Evolutionary conservation across 768 basidiomycete species (phyloP).

Genomic region (Gloeophyllum trabeum): DNA sequence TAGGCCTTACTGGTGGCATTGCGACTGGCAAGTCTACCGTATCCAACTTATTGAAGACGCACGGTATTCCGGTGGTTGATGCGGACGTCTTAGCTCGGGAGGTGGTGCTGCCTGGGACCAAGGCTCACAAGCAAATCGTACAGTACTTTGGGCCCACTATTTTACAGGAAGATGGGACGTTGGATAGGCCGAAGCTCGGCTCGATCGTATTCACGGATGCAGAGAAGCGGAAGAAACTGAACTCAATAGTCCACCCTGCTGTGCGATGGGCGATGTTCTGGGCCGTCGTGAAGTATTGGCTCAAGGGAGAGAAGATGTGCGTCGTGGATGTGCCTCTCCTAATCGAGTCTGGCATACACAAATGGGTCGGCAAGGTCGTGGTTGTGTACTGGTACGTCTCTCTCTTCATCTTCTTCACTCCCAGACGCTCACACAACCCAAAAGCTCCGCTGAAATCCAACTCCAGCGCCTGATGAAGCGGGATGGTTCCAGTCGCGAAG

Average conservation of each 20-base stretch:
- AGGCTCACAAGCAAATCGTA: slow-evolving; percentile 56
- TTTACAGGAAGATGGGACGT: slow-evolving; percentile 51
- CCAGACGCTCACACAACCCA: not conserved
- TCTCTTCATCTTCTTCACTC: not conserved
- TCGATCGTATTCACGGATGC: slow-evolving; percentile 76
- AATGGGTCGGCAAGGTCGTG: slow-evolving; percentile 71
- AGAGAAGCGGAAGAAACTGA: slow-evolving; percentile 58
- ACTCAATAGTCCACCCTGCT: slow-evolving; percentile 83
- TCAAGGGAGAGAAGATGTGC: slow-evolving; percentile 66
- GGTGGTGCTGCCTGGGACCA: slow-evolving; percentile 78
- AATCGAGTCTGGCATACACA: slow-evolving; percentile 81
- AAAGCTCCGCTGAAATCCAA: slow-evolving; percentile 74
- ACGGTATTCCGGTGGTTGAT: slow-evolving; percentile 77
- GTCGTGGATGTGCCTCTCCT: slow-evolving; percentile 88
- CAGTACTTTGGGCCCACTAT: slow-evolving; percentile 61
- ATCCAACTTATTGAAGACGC: slow-evolving; percentile 55
- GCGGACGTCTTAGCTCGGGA: slow-evolving; percentile 83
- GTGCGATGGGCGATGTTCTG: slow-evolving; percentile 72
- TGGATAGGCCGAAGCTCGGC: slow-evolving; percentile 81
- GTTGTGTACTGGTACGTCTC: slow-evolving; percentile 81
- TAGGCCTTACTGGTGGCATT: slow-evolving; percentile 94
- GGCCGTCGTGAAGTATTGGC: slow-evolving; percentile 59
- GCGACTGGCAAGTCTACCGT: slow-evolving; percentile 96
- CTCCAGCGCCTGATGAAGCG: slow-evolving; percentile 73
- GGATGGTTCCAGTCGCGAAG: slow-evolving; percentile 51